Base-by-base conservation (phyloP, 495 filamentous ascomycete genomes). In the Staphylotrichum longicolle region DNA sequence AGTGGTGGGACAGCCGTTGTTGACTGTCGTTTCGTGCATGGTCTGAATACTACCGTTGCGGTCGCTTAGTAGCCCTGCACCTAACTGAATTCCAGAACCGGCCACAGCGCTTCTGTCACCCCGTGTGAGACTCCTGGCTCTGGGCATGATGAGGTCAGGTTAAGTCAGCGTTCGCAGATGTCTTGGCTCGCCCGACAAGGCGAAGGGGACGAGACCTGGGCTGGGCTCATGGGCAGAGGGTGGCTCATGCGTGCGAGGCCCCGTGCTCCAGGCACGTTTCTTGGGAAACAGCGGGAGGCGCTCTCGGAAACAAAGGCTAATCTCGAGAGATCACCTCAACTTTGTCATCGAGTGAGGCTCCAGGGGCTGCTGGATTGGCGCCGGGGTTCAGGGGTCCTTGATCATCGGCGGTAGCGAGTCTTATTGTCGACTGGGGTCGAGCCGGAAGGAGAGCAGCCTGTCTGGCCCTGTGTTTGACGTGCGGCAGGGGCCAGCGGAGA, bases 291-390 rank as follows among this genome's bases (percentile, higher is more conserved):
- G 11, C 61, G 59, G 61, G 69, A 65, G 60, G 57, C 61, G 61
- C 61, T 63, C 65, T 63, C 65, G 66, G 72, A 74, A 75, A 75
- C 73, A 71, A 70, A 70, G 68, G 68, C 68, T 68, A 72, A 72
- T 65, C 63, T 66, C 64, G 57, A 66, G 45, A 64, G 66, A 66
- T 69, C 64, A 63, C 42, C 54, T 45, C 41, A n/a, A 48, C 32
- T 58, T 27, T 30, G 44, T 39, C 57, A 50, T 30, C 37, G 56
- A 54, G 27, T 49, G 54, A 53, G 27, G 52, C 33, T 40, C 50
- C 35, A 44, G 49, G 57, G 62, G 30, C 34, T 37, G 48, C 41
- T 39, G 58, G 52, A 66, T 64, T 54, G 58, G 40, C 54, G 62
- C 62, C 60, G 63, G 60, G 64, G 51, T 62, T 65, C 65, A 68